Evolutionary conservation across 345 rosid species (phyloP), one percentile per base, ranked within the genome.

Genomic region (Raphanus sativus): DNA sequence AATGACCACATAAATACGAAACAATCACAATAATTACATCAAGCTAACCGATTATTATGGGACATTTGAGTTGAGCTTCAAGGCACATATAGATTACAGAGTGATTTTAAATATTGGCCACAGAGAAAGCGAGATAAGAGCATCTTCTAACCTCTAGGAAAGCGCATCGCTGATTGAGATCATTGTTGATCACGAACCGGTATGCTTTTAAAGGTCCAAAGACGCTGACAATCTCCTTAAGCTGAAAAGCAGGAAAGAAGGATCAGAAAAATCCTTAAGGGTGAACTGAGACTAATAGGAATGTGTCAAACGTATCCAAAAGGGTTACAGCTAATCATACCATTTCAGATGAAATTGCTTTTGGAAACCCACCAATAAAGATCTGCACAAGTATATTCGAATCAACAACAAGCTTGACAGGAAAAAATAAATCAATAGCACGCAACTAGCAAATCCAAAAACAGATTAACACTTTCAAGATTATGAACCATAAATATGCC

Each of bases 121-220:
- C 42, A 69, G 33, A 74, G 62, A 69, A 62, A 32, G 70, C 62
- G 62, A 59, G 11, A 73, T 40, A 61, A 65, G 63, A 48, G 17
- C 33, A 71, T 77, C 74, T 56, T 74, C 60, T 85, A 83, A 95
- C 99, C 99, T 95, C 98, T 26, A 95, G 76, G 84, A 87, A 87
- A 78, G 97, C 96, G 76, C 71, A 84, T 48, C 77, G 82, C 38
- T 69, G 81, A 5, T 24, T 69, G 25, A 33, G 77, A 82, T 80
- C 86, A 77, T 77, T 62, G 40, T 80, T 82, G 56, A 42, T 80
- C 62, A 82, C 88, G 65, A 87, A 85, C 74, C 85, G 93, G 84
- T 75, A 95, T 58, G 91, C 87, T 81, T 88, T 92, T 82, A 95
- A 66, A 74, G 88, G 91, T 84, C 99, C 99, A 82, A 92, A 95